Conservation (phyloP, 2,329 filamentous ascomycete species). For the Botrytis porri region DNA sequence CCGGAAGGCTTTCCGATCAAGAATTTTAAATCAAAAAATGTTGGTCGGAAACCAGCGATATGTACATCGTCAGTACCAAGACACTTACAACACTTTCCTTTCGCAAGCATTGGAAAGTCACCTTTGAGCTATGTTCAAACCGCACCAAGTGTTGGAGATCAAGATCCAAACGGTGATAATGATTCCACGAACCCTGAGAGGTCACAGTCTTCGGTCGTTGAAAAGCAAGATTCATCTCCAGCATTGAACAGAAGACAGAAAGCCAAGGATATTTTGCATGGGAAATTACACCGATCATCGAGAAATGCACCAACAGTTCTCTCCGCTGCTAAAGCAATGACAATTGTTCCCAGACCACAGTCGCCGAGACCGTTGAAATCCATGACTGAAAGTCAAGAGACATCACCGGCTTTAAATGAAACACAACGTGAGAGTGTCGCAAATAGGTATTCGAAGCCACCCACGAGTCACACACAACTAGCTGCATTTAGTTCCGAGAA, state of each 20-base stretch:
- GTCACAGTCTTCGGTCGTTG: not conserved
- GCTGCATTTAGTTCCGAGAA: not conserved
- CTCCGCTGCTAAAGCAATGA: not conserved
- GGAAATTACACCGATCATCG: not conserved
- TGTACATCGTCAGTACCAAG: not conserved
- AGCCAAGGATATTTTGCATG: not conserved
- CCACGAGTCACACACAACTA: not conserved
- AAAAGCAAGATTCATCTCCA: not conserved
- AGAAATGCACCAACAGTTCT: not conserved
- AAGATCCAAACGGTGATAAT: not conserved
- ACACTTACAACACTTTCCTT: not conserved
- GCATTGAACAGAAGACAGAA: not conserved
- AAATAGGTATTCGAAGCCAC: too few relatives aligned
- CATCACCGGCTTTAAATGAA: not conserved
- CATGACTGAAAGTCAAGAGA: not conserved
- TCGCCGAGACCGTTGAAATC: not conserved
- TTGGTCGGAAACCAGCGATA: not conserved
- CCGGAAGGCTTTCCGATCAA: not conserved
- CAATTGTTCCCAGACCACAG: too few relatives aligned
- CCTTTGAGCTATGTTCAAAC: not conserved
- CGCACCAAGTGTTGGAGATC: not conserved
- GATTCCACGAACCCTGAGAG: not conserved
- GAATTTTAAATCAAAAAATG: not conserved
- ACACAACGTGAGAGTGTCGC: too few relatives aligned
- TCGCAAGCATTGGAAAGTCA: not conserved